These are phyloP conservation scores for Alternaria panax DNA, from an alignment of 2,329 filamentous ascomycete species.

Conservation along the genomic window DNA sequence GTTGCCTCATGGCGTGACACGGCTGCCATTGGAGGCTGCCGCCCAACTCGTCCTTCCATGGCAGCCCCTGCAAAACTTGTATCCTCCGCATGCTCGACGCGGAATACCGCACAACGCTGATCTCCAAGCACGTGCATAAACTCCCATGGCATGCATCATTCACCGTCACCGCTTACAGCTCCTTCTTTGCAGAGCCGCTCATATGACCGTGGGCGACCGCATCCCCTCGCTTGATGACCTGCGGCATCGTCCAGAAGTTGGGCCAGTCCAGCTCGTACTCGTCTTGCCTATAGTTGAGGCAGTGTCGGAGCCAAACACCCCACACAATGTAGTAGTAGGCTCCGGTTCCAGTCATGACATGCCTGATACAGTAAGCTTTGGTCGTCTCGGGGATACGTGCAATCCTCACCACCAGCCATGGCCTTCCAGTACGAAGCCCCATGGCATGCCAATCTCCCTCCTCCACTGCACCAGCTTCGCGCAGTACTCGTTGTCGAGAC, in stretches of 20 bases:
- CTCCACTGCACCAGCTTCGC: conserved; percentile 69
- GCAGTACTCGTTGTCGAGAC: conserved; percentile 80
- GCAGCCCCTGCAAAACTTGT: neutral
- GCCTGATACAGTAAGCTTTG: conserved; percentile 57
- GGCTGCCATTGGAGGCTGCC: neutral
- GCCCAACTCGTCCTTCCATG: neutral
- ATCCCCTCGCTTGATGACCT: conserved; percentile 53
- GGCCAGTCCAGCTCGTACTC: conserved; percentile 77
- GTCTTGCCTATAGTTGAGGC: conserved; percentile 74
- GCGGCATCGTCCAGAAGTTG: conserved; percentile 62
- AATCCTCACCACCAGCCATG: conserved; percentile 73
- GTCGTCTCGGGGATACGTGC: neutral
- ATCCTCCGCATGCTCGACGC: neutral
- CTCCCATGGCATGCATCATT: neutral
- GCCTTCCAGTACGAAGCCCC: conserved; percentile 77
- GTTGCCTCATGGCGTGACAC: neutral
- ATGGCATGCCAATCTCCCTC: conserved; percentile 74
- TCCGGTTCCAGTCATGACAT: conserved; percentile 80
- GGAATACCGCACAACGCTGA: conserved; percentile 2
- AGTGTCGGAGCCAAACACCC: conserved; percentile 82
- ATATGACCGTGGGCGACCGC: conserved; percentile 13
- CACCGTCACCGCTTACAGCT: conserved; percentile 16
- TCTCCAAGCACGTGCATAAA: conserved; percentile 1
- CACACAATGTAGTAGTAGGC: conserved; percentile 86
- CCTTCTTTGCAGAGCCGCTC: conserved; percentile 46